These are phyloP conservation scores for Stagonosporopsis tanaceti DNA, from an alignment of 2,329 filamentous ascomycete genomes.

Conservation along the genomic window DNA sequence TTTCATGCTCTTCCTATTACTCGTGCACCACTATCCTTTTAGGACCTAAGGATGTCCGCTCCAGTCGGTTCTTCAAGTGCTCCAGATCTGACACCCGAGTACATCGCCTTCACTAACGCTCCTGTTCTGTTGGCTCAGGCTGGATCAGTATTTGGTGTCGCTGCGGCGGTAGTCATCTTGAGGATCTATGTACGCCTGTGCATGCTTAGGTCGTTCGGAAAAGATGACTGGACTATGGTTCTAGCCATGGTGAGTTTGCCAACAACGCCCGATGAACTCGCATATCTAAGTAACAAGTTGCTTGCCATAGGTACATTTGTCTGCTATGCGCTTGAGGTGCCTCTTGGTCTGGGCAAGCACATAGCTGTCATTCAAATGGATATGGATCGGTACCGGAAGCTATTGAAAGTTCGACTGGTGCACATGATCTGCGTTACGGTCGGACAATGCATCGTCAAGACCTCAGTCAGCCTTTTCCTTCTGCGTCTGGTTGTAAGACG, in stretches of 20 bases:
- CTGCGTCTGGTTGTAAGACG: conserved; percentile 54
- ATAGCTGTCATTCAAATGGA: conserved; percentile 46
- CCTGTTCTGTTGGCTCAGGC: conserved; percentile 52
- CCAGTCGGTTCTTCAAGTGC: background rate
- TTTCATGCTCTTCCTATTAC: background rate
- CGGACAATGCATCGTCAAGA: conserved; percentile 56
- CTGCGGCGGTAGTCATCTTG: background rate
- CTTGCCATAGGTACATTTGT: conserved; percentile 31
- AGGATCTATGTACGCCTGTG: background rate
- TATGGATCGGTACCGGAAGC: conserved; percentile 41
- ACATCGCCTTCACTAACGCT: conserved; percentile 47
- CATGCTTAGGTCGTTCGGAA: conserved; percentile 58
- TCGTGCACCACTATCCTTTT: background rate
- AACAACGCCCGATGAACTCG: no score
- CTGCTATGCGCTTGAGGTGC: conserved; percentile 56
- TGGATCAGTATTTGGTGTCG: conserved; percentile 23
- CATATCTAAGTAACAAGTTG: background rate
- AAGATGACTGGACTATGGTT: conserved; percentile 59
- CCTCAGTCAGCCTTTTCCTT: conserved; percentile 58
- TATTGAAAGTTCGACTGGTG: conserved; percentile 52
- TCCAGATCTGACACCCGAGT: background rate
- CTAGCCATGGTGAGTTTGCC: conserved; percentile 49
- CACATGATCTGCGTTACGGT: conserved; percentile 58
- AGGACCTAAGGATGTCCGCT: background rate
- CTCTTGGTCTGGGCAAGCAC: conserved; percentile 59